These are phyloP conservation scores for Dicorynia guianensis DNA, from an alignment of 306 rosid species.

Conservation along the genomic window DNA sequence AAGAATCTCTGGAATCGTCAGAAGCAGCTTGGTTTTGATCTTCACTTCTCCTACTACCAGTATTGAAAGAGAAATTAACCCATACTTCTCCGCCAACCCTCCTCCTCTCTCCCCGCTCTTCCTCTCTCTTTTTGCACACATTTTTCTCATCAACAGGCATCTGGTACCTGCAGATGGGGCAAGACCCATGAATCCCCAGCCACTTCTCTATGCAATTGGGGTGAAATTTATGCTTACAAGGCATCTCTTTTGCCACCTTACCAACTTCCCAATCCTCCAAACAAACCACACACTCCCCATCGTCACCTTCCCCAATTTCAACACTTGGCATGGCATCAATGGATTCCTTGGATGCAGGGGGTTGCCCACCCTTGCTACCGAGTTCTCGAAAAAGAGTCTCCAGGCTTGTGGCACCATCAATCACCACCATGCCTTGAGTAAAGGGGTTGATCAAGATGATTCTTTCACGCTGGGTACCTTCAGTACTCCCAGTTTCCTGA, in stretches of 20 bases:
- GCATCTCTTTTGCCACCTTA: constrained; percentile 66
- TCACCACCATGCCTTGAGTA: constrained; percentile 62
- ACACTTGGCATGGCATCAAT: constrained; percentile 62
- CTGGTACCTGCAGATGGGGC: constrained; percentile 80
- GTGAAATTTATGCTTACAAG: constrained; percentile 82
- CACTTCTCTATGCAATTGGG: constrained; percentile 72
- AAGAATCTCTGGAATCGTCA: constrained; percentile 41
- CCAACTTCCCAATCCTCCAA: constrained; percentile 71
- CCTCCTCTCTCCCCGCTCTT: constrained; percentile 43
- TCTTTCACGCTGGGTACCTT: constrained; percentile 37
- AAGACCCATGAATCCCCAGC: constrained; percentile 77
- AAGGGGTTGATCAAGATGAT: constrained; percentile 70
- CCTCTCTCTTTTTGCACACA: constrained; percentile 50
- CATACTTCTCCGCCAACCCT: constrained; percentile 57
- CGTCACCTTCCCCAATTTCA: constrained; percentile 45
- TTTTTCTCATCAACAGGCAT: constrained; percentile 76
- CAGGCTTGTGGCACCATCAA: constrained; percentile 60
- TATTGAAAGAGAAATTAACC: constrained; percentile 67
- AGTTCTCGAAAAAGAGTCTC: constrained; percentile 58
- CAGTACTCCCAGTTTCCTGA: constrained; percentile 16
- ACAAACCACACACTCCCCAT: constrained; percentile 72
- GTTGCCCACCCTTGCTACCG: constrained; percentile 56
- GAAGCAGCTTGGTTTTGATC: constrained; percentile 47
- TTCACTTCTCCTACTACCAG: constrained; percentile 39
- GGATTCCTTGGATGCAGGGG: constrained; percentile 85